These are phyloP conservation scores for Fistulinella cinereoalba DNA, from an alignment of 1,284 basidiomycete genomes.

Conservation along the genomic window DNA sequence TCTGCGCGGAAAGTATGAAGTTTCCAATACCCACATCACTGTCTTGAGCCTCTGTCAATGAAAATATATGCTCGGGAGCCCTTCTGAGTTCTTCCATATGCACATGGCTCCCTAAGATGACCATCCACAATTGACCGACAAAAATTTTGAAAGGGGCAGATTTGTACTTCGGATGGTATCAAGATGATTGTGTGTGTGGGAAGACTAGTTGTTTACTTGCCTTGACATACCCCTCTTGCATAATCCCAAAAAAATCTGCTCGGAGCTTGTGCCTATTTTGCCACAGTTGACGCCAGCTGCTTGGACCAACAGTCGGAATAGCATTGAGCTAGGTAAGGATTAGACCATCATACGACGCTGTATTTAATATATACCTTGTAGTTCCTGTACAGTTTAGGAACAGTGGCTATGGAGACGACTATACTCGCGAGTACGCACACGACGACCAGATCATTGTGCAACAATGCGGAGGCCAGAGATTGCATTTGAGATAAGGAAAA, in stretches of 20 bases:
- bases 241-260: constrained; percentile 2
- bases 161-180: constrained; percentile 9
- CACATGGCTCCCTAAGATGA: constrained; percentile 36
- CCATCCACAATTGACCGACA: constrained; percentile 37
- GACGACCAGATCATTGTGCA: too few relatives aligned
- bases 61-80: constrained; percentile 39
- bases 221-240: constrained; percentile 21
- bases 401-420: too few relatives aligned
- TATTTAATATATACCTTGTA: too few relatives aligned
- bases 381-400: too few relatives aligned
- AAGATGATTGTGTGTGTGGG: neutral
- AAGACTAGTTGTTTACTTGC: neutral
- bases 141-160: constrained; percentile 42
- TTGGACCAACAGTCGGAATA: constrained; percentile 22
- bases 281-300: constrained; percentile 11
- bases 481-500: too few relatives aligned
- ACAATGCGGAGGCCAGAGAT: too few relatives aligned
- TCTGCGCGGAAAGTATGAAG: too few relatives aligned
- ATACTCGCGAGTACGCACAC: too few relatives aligned
- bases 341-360: too few relatives aligned
- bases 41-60: constrained; percentile 31
- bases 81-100: constrained; percentile 42
- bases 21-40: constrained; percentile 31
- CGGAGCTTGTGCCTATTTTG: constrained; percentile 8
- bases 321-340: constrained; percentile 10